A percentile compares a stretch with the other conserved stretches of the same genome.
Evolutionary conservation across 495 filamentous ascomycete species (phyloP).

Genomic region (Trichodelitschia bisporula): DNA sequence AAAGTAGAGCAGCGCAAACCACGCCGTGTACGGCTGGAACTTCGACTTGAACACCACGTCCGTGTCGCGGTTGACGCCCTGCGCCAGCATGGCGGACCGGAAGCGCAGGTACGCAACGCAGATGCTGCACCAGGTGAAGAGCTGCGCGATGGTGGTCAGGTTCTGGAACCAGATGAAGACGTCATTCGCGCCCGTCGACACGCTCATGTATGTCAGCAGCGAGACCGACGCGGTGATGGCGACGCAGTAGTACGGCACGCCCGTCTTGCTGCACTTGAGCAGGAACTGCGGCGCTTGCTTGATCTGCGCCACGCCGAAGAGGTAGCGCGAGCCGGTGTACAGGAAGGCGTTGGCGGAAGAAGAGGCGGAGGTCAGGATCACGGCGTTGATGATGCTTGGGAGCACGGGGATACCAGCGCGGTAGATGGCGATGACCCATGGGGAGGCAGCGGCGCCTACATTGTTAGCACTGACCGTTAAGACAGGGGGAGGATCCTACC

Average conservation of each 20-base stretch:
- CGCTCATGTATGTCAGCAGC: constrained; percentile 14
- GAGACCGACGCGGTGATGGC: constrained; percentile 11
- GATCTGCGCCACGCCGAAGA: constrained; percentile 19
- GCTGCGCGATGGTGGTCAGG: constrained; percentile 33
- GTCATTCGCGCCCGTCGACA: constrained; percentile 4
- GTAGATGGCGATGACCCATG: constrained; percentile 33
- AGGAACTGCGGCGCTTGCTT: constrained; percentile 14
- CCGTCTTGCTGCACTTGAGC: constrained; percentile 12
- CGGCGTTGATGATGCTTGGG: constrained; percentile 37
- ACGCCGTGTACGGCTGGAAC: constrained; percentile 29
- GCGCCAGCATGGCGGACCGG: constrained; percentile 23
- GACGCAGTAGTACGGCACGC: constrained; percentile 13
- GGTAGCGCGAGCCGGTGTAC: constrained; percentile 26
- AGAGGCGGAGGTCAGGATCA: constrained; percentile 50
- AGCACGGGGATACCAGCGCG: constrained; percentile 29
- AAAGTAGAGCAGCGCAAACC: constrained; percentile 23
- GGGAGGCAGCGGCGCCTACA: constrained; percentile 27
- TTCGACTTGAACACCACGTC: constrained; percentile 26
- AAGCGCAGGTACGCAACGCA: constrained; percentile 35
- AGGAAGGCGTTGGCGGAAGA: constrained; percentile 38
- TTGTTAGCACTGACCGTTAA: too few relatives aligned
- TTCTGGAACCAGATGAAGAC: constrained; percentile 32
- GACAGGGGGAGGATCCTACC: too few relatives aligned
- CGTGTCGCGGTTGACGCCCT: constrained; percentile 19
- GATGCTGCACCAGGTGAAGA: constrained; percentile 37